Evolutionary conservation across 768 basidiomycete species (phyloP).

Genomic region (Auriscalpium microsporum): DNA sequence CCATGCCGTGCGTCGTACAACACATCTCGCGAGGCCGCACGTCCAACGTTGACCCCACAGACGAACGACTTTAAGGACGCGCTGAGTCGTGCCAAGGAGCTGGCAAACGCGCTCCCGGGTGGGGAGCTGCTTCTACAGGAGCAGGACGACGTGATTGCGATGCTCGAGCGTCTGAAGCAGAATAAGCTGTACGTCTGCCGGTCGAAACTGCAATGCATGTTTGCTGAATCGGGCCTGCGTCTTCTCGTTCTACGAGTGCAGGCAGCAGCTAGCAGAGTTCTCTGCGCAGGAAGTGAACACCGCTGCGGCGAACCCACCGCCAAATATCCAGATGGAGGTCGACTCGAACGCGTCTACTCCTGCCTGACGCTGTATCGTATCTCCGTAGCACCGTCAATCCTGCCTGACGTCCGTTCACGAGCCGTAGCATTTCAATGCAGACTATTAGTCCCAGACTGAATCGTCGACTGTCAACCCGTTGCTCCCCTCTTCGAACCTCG

Average conservation of each 20-base stretch:
- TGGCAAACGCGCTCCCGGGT: conserved; percentile 53
- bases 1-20: conserved; percentile 38
- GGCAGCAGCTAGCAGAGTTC: conserved; percentile 49
- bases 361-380: conserved; percentile 6
- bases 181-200: conserved; percentile 46
- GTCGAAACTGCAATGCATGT: neutral
- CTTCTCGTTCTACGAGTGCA: conserved; percentile 16
- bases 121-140: conserved; percentile 63
- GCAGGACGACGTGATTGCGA: conserved; percentile 61
- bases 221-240: neutral
- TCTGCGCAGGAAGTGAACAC: conserved; percentile 33
- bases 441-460: neutral
- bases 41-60: conserved; percentile 26
- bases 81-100: conserved; percentile 50
- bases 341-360: conserved; percentile 75
- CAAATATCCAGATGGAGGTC: conserved; percentile 48
- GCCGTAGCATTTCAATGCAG: neutral
- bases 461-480: neutral
- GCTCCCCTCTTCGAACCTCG: neutral
- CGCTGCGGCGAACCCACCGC: conserved; percentile 3
- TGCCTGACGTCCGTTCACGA: neutral
- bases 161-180: conserved; percentile 56
- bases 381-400: neutral
- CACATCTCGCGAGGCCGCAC: neutral
- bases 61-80: conserved; percentile 63